Percentiles rank a stretch among this genome's conserved stretches.
phyloP scores from a whole-genome alignment of 2,329 filamentous ascomycete genomes.

The Westerdykella aurantiaca region DNA sequence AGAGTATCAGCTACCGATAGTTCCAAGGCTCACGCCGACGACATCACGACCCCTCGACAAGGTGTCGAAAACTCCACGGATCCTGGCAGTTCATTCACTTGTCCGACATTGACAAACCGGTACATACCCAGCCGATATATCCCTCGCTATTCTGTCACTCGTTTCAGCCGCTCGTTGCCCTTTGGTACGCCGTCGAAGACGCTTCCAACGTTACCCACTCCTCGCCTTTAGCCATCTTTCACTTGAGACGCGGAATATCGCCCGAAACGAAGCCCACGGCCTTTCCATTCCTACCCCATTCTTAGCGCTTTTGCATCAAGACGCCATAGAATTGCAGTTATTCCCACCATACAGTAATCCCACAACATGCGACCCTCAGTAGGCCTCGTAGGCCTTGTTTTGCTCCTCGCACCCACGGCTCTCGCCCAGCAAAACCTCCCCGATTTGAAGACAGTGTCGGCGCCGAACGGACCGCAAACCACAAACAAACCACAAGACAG shows the following conservation, averaged over 20 bases:
- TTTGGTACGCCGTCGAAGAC: conserved; percentile 8
- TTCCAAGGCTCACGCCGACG: too few species aligned
- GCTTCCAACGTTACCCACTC: neutral
- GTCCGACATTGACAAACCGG: conserved; percentile 7
- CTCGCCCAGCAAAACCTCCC: conserved; percentile 29
- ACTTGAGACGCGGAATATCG: conserved; percentile 16
- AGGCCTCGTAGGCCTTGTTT: conserved; percentile 26
- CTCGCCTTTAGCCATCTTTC: neutral
- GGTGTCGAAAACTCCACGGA: conserved; percentile 1
- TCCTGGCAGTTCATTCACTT: conserved; percentile 10
- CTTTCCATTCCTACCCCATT: conserved; percentile 9
- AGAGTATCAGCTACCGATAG: too few species aligned
- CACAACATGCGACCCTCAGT: conserved; percentile 26
- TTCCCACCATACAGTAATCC: too few species aligned
- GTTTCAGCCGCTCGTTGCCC: conserved; percentile 19
- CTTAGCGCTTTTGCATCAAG: neutral
- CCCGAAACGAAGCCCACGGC: conserved; percentile 7
- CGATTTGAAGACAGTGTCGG: conserved; percentile 21
- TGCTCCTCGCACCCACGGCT: conserved; percentile 26
- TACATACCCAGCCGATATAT: conserved; percentile 11
- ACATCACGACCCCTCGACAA: too few species aligned
- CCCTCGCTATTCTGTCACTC: conserved; percentile 28
- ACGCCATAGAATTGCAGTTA: too few species aligned
- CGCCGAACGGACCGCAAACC: conserved; percentile 12
- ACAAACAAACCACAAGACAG: conserved; percentile 3